These are phyloP conservation scores for Debaryomyces prosopidis DNA, from an alignment of 805 yeast species.

Conservation along the genomic window DNA sequence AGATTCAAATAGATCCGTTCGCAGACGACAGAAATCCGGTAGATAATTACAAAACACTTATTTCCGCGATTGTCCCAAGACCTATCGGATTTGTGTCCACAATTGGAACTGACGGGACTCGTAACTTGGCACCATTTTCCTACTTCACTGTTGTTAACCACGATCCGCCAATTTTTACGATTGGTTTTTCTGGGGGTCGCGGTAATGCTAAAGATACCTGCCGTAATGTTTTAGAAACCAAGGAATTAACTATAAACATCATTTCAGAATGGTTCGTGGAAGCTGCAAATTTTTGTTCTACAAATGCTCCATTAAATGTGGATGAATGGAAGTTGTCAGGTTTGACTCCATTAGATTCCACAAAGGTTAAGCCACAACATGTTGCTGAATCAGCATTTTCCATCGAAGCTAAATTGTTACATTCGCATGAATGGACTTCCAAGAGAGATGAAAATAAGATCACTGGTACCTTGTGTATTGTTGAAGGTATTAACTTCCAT, in stretches of 20 bases:
- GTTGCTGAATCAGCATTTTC: slow-evolving; percentile 65
- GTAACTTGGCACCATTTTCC: slow-evolving; percentile 63
- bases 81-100: slow-evolving; percentile 63
- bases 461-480: slow-evolving; percentile 42
- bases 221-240: slow-evolving; percentile 48
- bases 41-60: slow-evolving; percentile 51
- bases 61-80: slow-evolving; percentile 57
- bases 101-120: slow-evolving; percentile 38
- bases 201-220: slow-evolving; percentile 50
- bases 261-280: slow-evolving; percentile 65
- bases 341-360: slow-evolving; percentile 46
- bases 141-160: slow-evolving; percentile 47
- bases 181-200: slow-evolving; percentile 47
- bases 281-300: slow-evolving; percentile 56
- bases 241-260: slow-evolving; percentile 56
- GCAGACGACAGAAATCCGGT: slow-evolving; percentile 37
- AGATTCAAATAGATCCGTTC: slow-evolving; percentile 51
- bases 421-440: slow-evolving; percentile 46
- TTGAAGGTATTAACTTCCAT: slow-evolving; percentile 61
- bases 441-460: slow-evolving; percentile 30
- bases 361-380: slow-evolving; percentile 50
- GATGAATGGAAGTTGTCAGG: slow-evolving; percentile 61
- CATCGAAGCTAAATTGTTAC: slow-evolving; percentile 52
- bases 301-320: slow-evolving; percentile 47
- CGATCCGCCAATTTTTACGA: slow-evolving; percentile 60